These are phyloP conservation scores for Silene vulgaris DNA, from an alignment of 179 eudicot genomes.

Conservation along the genomic window DNA sequence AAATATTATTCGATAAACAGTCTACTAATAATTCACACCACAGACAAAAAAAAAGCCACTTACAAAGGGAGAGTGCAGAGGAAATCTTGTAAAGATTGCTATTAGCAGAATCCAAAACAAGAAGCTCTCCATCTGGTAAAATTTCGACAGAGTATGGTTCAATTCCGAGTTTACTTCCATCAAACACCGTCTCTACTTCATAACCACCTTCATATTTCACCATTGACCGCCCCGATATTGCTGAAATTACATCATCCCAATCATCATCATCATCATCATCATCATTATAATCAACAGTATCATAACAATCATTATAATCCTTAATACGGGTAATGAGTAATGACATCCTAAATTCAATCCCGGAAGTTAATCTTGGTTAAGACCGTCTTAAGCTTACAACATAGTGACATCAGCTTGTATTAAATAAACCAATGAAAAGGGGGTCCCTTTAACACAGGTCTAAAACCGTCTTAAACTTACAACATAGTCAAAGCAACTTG, in stretches of 20 bases:
- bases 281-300: neutral
- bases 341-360: neutral
- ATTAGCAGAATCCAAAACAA: constrained; percentile 83
- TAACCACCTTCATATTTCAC: constrained; percentile 96
- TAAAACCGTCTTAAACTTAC: too few relatives aligned
- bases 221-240: constrained; percentile 55
- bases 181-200: constrained; percentile 90
- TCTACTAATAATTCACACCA: neutral
- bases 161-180: constrained; percentile 97
- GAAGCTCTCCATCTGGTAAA: constrained; percentile 82
- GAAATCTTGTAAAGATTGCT: constrained; percentile 90
- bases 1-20: neutral
- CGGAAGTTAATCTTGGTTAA: neutral
- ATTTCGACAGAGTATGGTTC: constrained; percentile 79
- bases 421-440: neutral
- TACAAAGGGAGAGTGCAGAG: constrained; percentile 78
- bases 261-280: neutral
- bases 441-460: too few relatives aligned
- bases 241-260: constrained; percentile 21
- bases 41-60: constrained; percentile 28
- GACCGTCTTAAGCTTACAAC: constrained; percentile 2
- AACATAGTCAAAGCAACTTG: too few relatives aligned
- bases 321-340: neutral
- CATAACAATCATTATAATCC: neutral
- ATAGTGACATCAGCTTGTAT: neutral